Base-by-base conservation (phyloP, 139 green algal species). In the Micromonas commoda region DNA sequence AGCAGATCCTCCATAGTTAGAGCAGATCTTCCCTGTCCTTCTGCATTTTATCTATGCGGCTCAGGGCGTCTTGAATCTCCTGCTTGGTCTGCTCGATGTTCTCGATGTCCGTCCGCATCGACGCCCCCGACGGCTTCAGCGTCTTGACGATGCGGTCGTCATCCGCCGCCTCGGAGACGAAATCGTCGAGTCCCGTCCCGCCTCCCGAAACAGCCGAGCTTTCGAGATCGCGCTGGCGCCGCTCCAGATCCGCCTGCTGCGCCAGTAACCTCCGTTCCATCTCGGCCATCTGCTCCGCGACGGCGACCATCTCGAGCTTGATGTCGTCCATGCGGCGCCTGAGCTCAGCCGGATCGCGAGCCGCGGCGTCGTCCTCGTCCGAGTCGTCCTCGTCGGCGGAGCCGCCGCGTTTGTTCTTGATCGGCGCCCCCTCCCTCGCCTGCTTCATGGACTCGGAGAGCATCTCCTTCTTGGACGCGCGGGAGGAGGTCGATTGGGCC, bases 291-390 rank as follows among this genome's bases (percentile, higher is more conserved):
- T 75, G 34, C 24, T 38, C 37, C 21, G 53, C 53, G 37, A 75
- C 68, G 68, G 35, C 35, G 35, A 61, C 53, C 68, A 75, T 75
- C 29, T 75, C 68, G 20, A 3, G 31, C 53, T 75, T n/a, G 33
- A 75, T 75, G 19, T 4, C 35, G 24, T 75, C 68, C 68, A 75
- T 75, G 68, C 38, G 37, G 2, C 13, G 13, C 19, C 68, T 29
- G 19, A 75, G 21, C n/a, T 13, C n/a, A 24, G 52, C 38, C 1
- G 35, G 37, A 61, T 75, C 68, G 1, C 45, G 38, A 26, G 24
- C 26, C 26, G 64, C 21, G 64, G 28, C 26, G 29, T 71, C 26
- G 64, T 71, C 26, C n/a, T 71, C 26, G 26, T 71, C 32, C 61
- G 54, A 65, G 28, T 31, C 54, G 2, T 31, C 54, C n/a, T 31